Percentiles rank a stretch among this genome's conserved stretches.
Conservation (phyloP, 345 rosid species). For the Microthlaspi erraticum region DNA sequence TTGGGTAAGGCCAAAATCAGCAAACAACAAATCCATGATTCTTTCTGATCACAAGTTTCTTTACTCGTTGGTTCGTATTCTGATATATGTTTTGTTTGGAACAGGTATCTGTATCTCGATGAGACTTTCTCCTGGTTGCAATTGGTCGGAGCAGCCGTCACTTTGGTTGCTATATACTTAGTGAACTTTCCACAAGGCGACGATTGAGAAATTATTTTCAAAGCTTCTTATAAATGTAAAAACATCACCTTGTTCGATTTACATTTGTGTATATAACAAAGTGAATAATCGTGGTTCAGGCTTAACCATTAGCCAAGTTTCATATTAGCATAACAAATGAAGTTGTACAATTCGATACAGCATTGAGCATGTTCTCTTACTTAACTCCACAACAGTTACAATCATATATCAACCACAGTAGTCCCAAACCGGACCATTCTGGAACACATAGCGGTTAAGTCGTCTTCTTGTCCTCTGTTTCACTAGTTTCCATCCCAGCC, state of each 20-base stretch:
- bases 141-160: slow-evolving; percentile 73
- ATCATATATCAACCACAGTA: slow-evolving; percentile 22
- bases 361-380: slow-evolving; percentile 5
- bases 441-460: neutral
- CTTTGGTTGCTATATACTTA: slow-evolving; percentile 82
- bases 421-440: neutral
- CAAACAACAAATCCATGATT: neutral
- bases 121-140: slow-evolving; percentile 84
- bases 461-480: slow-evolving; percentile 18
- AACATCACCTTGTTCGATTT: slow-evolving; percentile 9
- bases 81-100: slow-evolving; percentile 27
- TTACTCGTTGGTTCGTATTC: neutral
- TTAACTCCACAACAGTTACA: slow-evolving; percentile 21
- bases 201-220: slow-evolving; percentile 38
- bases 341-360: slow-evolving; percentile 25
- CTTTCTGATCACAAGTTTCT: too few species aligned
- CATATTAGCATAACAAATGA: slow-evolving; percentile 15
- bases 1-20: slow-evolving; percentile 62
- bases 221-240: slow-evolving; percentile 26
- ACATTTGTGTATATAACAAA: slow-evolving; percentile 32
- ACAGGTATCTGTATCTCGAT: slow-evolving; percentile 77
- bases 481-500: slow-evolving; percentile 16
- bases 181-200: slow-evolving; percentile 59
- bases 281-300: slow-evolving; percentile 28
- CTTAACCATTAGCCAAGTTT: slow-evolving; percentile 10